Evolutionary conservation across 176 grass and related monocot genomes (phyloP).

Genomic region (Pontederia crassipes): DNA sequence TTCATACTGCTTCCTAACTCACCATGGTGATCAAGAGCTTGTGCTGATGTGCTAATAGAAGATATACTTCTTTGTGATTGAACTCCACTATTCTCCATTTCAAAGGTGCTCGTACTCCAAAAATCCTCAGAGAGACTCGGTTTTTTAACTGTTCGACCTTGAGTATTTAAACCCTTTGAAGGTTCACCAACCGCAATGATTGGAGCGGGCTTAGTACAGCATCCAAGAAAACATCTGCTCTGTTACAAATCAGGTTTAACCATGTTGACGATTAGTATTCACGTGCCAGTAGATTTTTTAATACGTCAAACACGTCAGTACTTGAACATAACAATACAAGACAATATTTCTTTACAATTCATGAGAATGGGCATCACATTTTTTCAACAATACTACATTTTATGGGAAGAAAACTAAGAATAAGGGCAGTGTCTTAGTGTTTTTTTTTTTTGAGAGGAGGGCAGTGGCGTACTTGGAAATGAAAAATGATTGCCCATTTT

Average conservation of each 20-base stretch:
- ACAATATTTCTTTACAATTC: background rate
- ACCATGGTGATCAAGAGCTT: conserved; percentile 34
- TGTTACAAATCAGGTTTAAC: conserved; percentile 74
- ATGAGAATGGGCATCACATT: too few relatives aligned
- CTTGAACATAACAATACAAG: background rate
- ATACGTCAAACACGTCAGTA: background rate
- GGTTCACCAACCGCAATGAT: conserved; percentile 71
- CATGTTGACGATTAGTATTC: conserved; percentile 41
- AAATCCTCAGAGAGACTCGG: conserved; percentile 53
- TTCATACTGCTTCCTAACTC: conserved; percentile 55
- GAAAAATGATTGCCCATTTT: too few relatives aligned
- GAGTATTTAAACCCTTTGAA: conserved; percentile 79
- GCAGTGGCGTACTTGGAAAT: too few relatives aligned
- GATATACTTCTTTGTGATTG: conserved; percentile 91
- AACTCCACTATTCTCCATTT: conserved; percentile 63
- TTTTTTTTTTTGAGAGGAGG: too few relatives aligned
- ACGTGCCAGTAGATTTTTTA: background rate
- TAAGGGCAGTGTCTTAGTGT: too few relatives aligned
- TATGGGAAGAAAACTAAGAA: too few relatives aligned
- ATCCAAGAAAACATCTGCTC: conserved; percentile 98
- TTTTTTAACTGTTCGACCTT: conserved; percentile 48
- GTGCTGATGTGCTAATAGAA: conserved; percentile 58
- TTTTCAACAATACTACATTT: too few relatives aligned
- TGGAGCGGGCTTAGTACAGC: conserved; percentile 63
- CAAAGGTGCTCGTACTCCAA: conserved; percentile 62